phyloP scores from a whole-genome alignment of 768 basidiomycete genomes.

The Kwoniella europaea region DNA sequence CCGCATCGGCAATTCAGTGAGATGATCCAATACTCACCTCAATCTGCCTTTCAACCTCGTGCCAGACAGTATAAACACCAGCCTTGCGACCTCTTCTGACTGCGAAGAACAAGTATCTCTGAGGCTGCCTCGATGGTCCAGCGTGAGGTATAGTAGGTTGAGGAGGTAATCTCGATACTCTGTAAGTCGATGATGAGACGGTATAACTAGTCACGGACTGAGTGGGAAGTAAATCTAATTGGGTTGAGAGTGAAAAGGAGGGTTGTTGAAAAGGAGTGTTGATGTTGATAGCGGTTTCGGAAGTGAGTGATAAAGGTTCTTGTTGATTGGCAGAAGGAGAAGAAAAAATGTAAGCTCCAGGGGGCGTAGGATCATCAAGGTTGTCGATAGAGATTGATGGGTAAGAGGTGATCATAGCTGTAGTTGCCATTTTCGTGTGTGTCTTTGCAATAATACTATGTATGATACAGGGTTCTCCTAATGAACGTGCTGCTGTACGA shows the following conservation, averaged over 20 bases:
- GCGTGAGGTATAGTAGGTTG: constrained; percentile 16
- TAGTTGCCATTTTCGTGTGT: constrained; percentile 6
- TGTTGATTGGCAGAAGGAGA: not conserved
- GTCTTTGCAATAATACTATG: not conserved
- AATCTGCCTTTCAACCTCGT: constrained; percentile 45
- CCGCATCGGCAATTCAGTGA: too few species aligned
- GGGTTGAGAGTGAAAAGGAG: constrained; percentile 13
- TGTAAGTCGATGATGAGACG: constrained; percentile 12
- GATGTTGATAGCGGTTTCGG: constrained; percentile 1
- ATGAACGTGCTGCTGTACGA: not conserved
- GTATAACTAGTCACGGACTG: constrained; percentile 17
- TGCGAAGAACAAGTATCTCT: constrained; percentile 45
- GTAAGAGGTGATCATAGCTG: constrained; percentile 11
- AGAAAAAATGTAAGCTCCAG: constrained; percentile 14
- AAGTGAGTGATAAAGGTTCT: constrained; percentile 5
- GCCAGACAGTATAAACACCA: constrained; percentile 50
- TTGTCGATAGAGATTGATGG: not conserved
- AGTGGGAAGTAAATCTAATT: constrained; percentile 7
- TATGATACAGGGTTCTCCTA: not conserved
- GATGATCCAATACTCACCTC: constrained; percentile 36
- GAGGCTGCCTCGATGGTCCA: constrained; percentile 21
- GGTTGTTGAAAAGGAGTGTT: constrained; percentile 20
- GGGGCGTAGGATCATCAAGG: constrained; percentile 8
- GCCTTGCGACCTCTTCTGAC: constrained; percentile 38
- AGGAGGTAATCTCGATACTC: constrained; percentile 27